Conservation (phyloP, 2,329 filamentous ascomycete genomes). For the Remersonia thermophila region DNA sequence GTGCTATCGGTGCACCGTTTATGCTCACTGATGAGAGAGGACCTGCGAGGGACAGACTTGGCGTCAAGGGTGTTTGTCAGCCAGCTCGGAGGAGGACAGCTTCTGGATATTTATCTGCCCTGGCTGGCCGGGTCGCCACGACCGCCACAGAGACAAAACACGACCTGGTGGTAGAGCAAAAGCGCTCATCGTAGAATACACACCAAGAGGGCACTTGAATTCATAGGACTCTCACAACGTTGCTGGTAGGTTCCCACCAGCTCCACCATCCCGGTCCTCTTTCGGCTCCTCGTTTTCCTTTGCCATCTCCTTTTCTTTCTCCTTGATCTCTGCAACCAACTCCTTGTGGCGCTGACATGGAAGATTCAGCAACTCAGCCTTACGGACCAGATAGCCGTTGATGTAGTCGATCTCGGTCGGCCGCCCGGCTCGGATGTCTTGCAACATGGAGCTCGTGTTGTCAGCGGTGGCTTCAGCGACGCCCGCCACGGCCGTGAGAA, state of each 20-base stretch:
- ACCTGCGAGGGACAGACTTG: slow-evolving; percentile 7
- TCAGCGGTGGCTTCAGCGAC: slow-evolving; percentile 17
- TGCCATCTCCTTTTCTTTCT: not conserved
- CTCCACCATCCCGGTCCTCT: too few species aligned
- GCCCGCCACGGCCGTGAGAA: not conserved
- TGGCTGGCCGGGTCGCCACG: not conserved
- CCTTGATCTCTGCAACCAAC: not conserved
- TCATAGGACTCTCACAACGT: too few species aligned
- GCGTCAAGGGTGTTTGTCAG: slow-evolving; percentile 14
- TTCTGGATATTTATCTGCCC: slow-evolving; percentile 15
- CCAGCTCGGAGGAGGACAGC: slow-evolving; percentile 14
- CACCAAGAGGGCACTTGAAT: too few species aligned
- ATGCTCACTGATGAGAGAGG: slow-evolving; percentile 13
- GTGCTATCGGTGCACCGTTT: slow-evolving; percentile 12
- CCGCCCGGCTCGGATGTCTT: slow-evolving; percentile 18
- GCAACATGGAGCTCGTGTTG: slow-evolving; percentile 25
- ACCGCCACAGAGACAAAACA: not conserved
- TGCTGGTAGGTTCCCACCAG: too few species aligned
- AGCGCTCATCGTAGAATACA: not conserved
- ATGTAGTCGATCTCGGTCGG: slow-evolving; percentile 13
- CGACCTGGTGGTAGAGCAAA: not conserved
- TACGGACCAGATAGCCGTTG: slow-evolving; percentile 8
- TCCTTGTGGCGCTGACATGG: not conserved
- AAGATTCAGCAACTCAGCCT: slow-evolving; percentile 2
- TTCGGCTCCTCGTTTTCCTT: too few species aligned